Evolutionary conservation across 371 early-diverging fungal genomes (phyloP).

Genomic region (Mucor mucedo): DNA sequence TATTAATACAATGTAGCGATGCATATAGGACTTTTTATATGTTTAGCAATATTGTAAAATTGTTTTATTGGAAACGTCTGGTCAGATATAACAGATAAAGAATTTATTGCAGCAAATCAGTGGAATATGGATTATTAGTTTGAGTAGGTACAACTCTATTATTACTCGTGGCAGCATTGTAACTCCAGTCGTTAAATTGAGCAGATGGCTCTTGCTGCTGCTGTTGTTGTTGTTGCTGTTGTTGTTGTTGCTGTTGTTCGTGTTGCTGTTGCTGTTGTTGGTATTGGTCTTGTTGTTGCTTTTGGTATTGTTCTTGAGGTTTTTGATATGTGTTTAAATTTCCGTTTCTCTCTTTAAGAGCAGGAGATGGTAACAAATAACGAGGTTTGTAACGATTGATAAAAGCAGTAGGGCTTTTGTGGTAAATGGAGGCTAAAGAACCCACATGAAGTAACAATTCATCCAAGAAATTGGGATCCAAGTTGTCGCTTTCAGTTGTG

Average conservation of each 20-base stretch:
- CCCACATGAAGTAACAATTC: constrained; percentile 89
- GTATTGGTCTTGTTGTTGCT: constrained; percentile 22
- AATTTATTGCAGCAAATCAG: constrained; percentile 43
- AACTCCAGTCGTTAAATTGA: constrained; percentile 37
- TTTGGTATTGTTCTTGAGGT: constrained; percentile 8
- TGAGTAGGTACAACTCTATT: constrained; percentile 32
- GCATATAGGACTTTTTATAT: too few species aligned
- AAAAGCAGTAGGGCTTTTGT: constrained; percentile 86
- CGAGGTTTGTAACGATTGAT: constrained; percentile 69
- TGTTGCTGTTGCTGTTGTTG: constrained; percentile 12
- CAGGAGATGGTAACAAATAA: constrained; percentile 61
- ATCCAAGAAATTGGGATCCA: constrained; percentile 81
- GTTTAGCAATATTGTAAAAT: too few species aligned
- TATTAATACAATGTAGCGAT: too few species aligned
- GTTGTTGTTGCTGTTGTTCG: constrained; percentile 13
- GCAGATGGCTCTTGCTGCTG: constrained; percentile 17
- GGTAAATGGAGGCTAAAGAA: constrained; percentile 91
- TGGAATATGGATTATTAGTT: constrained; percentile 53
- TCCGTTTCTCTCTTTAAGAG: constrained; percentile 35
- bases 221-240: constrained; percentile 23
- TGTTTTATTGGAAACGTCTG: too few species aligned
- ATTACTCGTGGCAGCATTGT: constrained; percentile 34
- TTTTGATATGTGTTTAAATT: constrained; percentile 15
- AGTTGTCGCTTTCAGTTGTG: constrained; percentile 83
- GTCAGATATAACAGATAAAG: background rate